These are phyloP conservation scores for Collybia nuda DNA, from an alignment of 768 basidiomycete species.

Conservation along the genomic window DNA sequence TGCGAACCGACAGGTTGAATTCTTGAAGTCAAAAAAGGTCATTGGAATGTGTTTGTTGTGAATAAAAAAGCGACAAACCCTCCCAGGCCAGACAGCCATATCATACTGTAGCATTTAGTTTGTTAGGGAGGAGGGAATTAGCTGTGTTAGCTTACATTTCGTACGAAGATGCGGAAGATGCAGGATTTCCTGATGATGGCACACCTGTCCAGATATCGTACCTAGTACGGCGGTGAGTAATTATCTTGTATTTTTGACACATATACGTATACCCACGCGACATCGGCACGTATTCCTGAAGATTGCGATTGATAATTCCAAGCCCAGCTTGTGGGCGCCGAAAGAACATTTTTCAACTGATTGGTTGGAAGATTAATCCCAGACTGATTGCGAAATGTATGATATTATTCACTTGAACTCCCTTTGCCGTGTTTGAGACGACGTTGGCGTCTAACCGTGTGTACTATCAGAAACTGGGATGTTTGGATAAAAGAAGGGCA, in stretches of 20 bases:
- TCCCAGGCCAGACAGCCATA: conserved; percentile 58
- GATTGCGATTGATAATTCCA: conserved; percentile 51
- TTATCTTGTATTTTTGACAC: background rate
- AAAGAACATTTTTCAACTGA: conserved; percentile 39
- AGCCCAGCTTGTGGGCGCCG: conserved; percentile 50
- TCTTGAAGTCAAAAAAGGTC: conserved; percentile 22
- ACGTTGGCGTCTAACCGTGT: conserved; percentile 60
- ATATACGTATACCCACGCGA: conserved; percentile 44
- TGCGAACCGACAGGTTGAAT: conserved; percentile 57
- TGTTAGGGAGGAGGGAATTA: background rate
- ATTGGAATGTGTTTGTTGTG: background rate
- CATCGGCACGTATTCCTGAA: conserved; percentile 50
- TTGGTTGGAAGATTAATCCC: background rate
- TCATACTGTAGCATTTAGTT: conserved; percentile 35
- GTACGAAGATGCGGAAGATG: conserved; percentile 44
- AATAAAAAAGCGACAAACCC: conserved; percentile 31
- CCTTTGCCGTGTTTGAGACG: conserved; percentile 42
- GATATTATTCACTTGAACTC: conserved; percentile 35
- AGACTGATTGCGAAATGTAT: too few relatives aligned
- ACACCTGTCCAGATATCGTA: conserved; percentile 58
- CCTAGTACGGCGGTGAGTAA: conserved; percentile 14
- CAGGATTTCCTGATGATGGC: conserved; percentile 42
- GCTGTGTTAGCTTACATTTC: conserved; percentile 43
- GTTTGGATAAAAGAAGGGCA: background rate
- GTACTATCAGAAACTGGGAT: too few relatives aligned